Base-by-base conservation (phyloP, 192 early-diverging fungal genomes). In the Entomortierella beljakovae region DNA sequence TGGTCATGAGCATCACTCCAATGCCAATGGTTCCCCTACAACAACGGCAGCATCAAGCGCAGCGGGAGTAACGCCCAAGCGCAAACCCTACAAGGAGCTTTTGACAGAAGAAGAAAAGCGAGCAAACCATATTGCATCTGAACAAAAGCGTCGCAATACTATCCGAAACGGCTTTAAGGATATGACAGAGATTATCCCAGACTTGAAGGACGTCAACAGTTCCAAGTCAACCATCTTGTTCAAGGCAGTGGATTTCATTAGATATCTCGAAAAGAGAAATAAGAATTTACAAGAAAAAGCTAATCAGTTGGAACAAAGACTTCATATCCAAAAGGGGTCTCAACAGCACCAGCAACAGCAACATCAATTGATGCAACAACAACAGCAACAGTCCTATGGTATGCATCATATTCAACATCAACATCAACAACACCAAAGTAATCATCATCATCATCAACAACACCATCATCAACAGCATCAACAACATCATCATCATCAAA, bases 101-200 rank as follows among this genome's bases (percentile, higher is more conserved):
- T 57, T 94, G 69, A 94, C 92, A 1, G 92, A 92, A 67, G 88
- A 93, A 64, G 88, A 93, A 68, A 92, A 92, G 62, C 65, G 89
- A 34, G 84, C 88, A 1, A 93, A 93, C 70, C 92, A 93, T 64
- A 92, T 93, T 64, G 82, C 85, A 6, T 92, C 90, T 0, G 92
- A 93, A 75, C 91, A 93, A 66, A 92, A 92, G 63, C 88, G 92
- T 8, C 71, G 92, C n/a, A 89, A 91, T 50, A 84, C 88, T 16
- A 92, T 93, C 59, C 89, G 94, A 18, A 83, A 85, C 31, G 96
- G 96, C 18, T 96, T 96, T 87, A 92, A 96, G 81, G 90, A 95
- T 77, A 89, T 98, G 62, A 92, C 93, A 7, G 91, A 93, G 40
- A 87, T 95, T 32, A 93, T 97, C 35, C 94, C 96, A 16, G 90